phyloP scores from a whole-genome alignment of 2,329 filamentous ascomycete genomes.

The Penicillium sp. region DNA sequence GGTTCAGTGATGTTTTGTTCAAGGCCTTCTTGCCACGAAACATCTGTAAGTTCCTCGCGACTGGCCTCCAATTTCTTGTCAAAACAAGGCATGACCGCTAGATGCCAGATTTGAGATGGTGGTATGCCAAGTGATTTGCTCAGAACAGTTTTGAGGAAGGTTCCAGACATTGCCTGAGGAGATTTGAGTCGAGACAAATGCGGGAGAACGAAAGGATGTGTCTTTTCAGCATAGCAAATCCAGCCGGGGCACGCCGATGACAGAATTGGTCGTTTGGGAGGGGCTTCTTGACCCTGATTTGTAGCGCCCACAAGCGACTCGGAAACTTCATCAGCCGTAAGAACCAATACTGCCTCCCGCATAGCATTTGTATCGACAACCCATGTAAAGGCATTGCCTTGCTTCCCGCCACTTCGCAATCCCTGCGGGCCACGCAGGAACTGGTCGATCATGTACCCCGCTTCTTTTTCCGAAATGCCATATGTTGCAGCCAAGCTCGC shows the following conservation, averaged over 20 bases:
- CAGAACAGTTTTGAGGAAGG: conserved; percentile 81
- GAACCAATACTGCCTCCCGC: conserved; percentile 77
- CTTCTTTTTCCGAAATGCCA: conserved; percentile 69
- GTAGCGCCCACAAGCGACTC: conserved; percentile 30
- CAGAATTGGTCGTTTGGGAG: conserved; percentile 53
- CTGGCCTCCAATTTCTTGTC: conserved; percentile 98
- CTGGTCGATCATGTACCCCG: conserved; percentile 78
- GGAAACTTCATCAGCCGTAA: conserved; percentile 71
- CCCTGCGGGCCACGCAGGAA: conserved; percentile 71
- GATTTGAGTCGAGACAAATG: conserved; percentile 91
- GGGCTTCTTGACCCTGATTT: conserved; percentile 18
- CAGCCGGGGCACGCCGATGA: conserved; percentile 93
- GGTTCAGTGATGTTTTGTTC: conserved; percentile 33
- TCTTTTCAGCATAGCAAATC: conserved; percentile 99
- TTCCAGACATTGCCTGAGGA: conserved; percentile 88
- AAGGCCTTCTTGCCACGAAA: conserved; percentile 60
- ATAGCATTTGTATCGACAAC: conserved; percentile 85
- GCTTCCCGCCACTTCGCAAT: conserved; percentile 66
- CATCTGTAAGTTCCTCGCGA: conserved; percentile 83
- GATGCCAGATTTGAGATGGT: conserved; percentile 84
- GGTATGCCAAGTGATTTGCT: conserved; percentile 69
- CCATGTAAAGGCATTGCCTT: conserved; percentile 80
- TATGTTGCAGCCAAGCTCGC: conserved; percentile 86
- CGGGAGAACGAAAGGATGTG: conserved; percentile 87
- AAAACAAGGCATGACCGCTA: conserved; percentile 97